Base-by-base conservation (phyloP, 257 asterid species). In the Capsicum pubescens region DNA sequence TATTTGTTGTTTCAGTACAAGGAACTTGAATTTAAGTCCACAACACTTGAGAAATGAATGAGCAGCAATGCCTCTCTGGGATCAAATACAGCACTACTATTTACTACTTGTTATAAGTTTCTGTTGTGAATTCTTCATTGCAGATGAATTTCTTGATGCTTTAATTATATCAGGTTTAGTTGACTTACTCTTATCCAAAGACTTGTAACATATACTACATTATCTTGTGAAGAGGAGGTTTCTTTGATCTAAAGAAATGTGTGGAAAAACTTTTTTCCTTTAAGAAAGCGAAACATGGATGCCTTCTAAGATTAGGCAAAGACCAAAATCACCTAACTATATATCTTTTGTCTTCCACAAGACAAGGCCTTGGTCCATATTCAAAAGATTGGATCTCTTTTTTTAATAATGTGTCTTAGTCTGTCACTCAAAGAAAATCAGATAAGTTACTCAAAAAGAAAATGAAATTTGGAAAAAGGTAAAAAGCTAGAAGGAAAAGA, bases 251-350 rank as follows among this genome's bases (percentile, higher is more conserved):
- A 90, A 91, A 91, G 91, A 87, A 79, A 86, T 54, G 32, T n/a
- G 80, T 32, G 69, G 64, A 67, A 5, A 48, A 50, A 8, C 39
- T 72, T 76, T 77, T 77, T 77, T 15, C 32, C 82, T 77, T 54
- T 14, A 77, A 77, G 66, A 77, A 56, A 77, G 60, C 54, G 46
- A 48, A 54, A 77, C 66, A 86, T 80, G 66, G 72, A 66, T 88
- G 88, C 63, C 91, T 88, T 91, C 71, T 57, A 86, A 91, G 92
- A 87, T 88, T 70, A 87, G 90, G 86, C 87, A 88, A 39, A 78
- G 85, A 86, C 90, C 85, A 83, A 89, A 87, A 36, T 54, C 64
- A 77, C 82, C 66, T 26, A 60, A 63, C 84, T 48, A 44, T 48
- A 44, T 83, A 82, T 72, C 91, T 93, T 89, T 89, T 89, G 91